These are phyloP conservation scores for Alternaria atra DNA, from an alignment of 2,329 filamentous ascomycete genomes.

Conservation along the genomic window DNA sequence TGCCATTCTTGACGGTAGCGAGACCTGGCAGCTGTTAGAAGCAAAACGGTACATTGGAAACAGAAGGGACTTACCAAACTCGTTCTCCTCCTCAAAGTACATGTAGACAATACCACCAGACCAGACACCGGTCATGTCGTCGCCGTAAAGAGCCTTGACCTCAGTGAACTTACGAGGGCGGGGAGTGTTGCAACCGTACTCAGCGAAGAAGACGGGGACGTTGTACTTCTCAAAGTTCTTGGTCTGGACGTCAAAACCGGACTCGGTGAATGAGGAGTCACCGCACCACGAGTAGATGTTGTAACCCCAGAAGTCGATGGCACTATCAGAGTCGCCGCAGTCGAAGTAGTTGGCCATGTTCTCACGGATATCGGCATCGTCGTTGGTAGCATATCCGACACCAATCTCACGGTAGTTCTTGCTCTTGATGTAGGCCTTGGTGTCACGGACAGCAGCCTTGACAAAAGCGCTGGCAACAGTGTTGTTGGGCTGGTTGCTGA, in stretches of 20 bases:
- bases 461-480: constrained; percentile 91
- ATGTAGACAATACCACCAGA: constrained; percentile 98
- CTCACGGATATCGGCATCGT: constrained; percentile 82
- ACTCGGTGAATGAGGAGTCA: constrained; percentile 76
- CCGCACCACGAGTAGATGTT: constrained; percentile 99
- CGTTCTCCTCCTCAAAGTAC: constrained; percentile 92
- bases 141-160: constrained; percentile 79
- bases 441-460: constrained; percentile 96
- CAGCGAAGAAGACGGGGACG: constrained; percentile 96
- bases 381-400: constrained; percentile 96
- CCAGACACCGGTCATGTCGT: constrained; percentile 85
- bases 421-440: constrained; percentile 88
- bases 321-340: constrained; percentile 70
- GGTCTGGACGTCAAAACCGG: constrained; percentile 83
- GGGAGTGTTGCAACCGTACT: constrained; percentile 91
- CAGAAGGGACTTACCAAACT: constrained; percentile 72
- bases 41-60: not conserved
- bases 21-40: constrained; percentile 62
- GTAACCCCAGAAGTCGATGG: constrained; percentile 99
- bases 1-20: constrained; percentile 66
- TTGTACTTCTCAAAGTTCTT: constrained; percentile 88
- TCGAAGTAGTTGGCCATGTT: constrained; percentile 93
- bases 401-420: constrained; percentile 81
- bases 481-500: constrained; percentile 88
- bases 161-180: constrained; percentile 83